These are phyloP conservation scores for Populus tremula DNA, from an alignment of 345 rosid species.

Conservation along the genomic window DNA sequence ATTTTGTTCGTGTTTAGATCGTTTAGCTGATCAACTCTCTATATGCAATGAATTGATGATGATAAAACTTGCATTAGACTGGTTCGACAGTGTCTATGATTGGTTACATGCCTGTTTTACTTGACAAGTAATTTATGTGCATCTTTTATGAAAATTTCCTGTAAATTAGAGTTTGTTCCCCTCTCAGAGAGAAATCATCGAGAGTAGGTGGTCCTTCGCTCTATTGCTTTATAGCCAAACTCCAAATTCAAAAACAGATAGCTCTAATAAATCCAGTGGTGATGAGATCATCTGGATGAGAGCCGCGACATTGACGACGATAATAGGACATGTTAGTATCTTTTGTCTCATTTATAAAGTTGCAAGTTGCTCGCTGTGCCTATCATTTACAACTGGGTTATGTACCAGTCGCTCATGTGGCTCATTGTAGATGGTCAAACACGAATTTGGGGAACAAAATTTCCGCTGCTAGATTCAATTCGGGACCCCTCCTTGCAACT, in stretches of 20 bases:
- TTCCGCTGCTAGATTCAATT: slow-evolving; percentile 16
- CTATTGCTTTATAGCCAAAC: not conserved
- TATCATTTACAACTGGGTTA: slow-evolving; percentile 5
- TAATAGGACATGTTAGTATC: not conserved
- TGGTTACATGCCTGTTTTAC: not conserved
- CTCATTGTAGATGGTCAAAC: slow-evolving; percentile 15
- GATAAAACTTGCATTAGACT: not conserved
- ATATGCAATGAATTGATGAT: not conserved
- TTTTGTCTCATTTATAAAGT: not conserved
- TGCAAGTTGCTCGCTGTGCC: slow-evolving; percentile 17
- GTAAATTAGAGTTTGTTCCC: not conserved
- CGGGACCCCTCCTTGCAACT: slow-evolving; percentile 20
- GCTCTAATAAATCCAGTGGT: not conserved
- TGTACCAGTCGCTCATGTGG: not conserved
- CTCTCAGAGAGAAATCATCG: not conserved
- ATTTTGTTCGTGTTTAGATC: not conserved
- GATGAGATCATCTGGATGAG: slow-evolving; percentile 10
- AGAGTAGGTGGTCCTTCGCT: not conserved
- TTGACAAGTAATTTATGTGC: not conserved
- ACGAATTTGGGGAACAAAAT: slow-evolving; percentile 1
- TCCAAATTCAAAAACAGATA: not conserved
- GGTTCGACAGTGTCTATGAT: not conserved
- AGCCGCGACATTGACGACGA: not conserved
- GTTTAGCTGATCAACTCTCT: not conserved
- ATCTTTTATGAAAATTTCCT: not conserved